phyloP scores from a whole-genome alignment of 2,329 filamentous ascomycete species.

The Arachnopeziza araneosa region DNA sequence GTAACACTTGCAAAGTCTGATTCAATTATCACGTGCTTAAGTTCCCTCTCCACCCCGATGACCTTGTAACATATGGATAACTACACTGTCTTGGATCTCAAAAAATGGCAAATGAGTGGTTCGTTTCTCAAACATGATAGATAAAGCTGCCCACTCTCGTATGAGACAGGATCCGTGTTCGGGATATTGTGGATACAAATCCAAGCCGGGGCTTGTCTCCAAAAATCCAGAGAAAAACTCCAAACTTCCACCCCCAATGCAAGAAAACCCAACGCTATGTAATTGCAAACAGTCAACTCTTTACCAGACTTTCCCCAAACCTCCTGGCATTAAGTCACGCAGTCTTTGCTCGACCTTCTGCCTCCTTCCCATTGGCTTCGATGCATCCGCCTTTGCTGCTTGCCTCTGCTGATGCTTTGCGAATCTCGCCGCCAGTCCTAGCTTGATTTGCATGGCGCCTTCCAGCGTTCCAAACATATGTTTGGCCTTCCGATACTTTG shows the following conservation, averaged over 20 bases:
- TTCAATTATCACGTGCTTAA: too few species aligned
- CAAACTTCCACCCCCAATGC: background rate
- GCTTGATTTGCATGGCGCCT: background rate
- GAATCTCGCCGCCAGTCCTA: background rate
- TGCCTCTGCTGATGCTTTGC: background rate
- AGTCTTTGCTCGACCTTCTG: background rate
- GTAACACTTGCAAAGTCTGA: too few species aligned
- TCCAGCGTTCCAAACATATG: background rate
- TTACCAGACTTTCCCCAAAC: background rate
- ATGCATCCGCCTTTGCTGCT: background rate
- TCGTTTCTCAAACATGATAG: too few species aligned
- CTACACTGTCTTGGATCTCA: too few species aligned
- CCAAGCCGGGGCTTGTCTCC: background rate
- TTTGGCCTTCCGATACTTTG: background rate
- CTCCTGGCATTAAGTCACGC: background rate
- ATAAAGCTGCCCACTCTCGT: too few species aligned
- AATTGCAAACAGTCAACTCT: background rate
- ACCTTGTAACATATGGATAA: too few species aligned
- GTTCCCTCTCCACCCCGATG: too few species aligned
- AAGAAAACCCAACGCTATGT: background rate
- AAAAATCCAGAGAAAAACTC: background rate
- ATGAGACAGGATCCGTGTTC: too few species aligned
- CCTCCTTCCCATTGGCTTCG: background rate
- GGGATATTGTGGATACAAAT: background rate
- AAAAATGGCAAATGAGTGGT: too few species aligned